Evolutionary conservation across 495 filamentous ascomycete species (phyloP), one percentile per base, ranked within the genome.

Genomic region (Hypoxylon crocopeplum): DNA sequence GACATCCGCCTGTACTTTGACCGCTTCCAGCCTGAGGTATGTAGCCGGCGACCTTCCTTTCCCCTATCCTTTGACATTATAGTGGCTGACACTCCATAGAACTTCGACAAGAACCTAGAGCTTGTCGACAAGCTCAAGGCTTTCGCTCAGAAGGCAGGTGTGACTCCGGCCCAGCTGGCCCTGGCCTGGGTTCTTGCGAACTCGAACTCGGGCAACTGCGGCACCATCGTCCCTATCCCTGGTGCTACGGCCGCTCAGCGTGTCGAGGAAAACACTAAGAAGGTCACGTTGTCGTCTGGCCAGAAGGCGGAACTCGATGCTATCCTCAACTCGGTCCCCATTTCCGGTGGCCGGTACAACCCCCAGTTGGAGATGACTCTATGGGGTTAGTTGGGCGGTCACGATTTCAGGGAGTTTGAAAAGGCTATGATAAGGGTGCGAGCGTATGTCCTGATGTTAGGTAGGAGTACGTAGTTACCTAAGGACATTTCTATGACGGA

Each of bases 141-240:
- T 32, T 60, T 92, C 46, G 88, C 89, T 5, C 56, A 75, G 50
- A 75, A 76, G 56, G 91, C 89, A 71, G 81, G 80, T 5, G 79
- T 79, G 42, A 86, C 85, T n/a, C 75, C 84, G 0, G 80, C 82
- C 7, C 89, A 94, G 70, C 69, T 93, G 13, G 89, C 88, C 1
- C 64, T 93, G 24, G 81, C 77, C 7, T 93, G 90, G 89, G 70
- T 88, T 3, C 69, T 21, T 0, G 16, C 51, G 0, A n/a, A 32
- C 8, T 44, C 40, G 1, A 46, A 60, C 15, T 68, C 21, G 2
- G 22, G 72, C 3, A 69, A 79, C 52, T 82, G 78, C 48, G 72
- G 69, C 7, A 78, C 75, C 1, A 86, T 92, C 47, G 83, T 92
- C 46, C 89, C 88, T 1, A 92, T 93, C 51, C 89, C 88, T 1